A percentile compares a stretch with the other conserved stretches of the same genome.
phyloP scores from a whole-genome alignment of 495 filamentous ascomycete genomes.

The Trichoderma reesei region DNA sequence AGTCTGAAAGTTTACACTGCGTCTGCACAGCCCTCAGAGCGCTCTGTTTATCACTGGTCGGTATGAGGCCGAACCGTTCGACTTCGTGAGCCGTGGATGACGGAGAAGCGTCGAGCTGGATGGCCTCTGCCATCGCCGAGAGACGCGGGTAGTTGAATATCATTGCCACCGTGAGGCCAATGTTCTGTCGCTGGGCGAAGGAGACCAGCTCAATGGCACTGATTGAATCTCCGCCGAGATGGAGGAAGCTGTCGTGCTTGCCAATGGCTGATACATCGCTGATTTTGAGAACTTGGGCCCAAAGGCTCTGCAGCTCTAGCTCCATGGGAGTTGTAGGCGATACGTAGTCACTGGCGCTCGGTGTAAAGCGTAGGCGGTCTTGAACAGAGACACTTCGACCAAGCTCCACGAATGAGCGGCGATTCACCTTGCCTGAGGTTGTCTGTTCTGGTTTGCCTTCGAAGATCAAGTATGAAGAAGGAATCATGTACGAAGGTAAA shows the following conservation, averaged over 20 bases:
- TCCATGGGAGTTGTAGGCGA: neutral
- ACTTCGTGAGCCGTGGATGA: neutral
- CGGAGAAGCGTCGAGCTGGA: neutral
- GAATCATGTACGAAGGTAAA: slow-evolving; percentile 23
- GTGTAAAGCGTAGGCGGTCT: slow-evolving; percentile 17
- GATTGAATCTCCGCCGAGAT: slow-evolving; percentile 6
- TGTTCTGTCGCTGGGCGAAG: neutral
- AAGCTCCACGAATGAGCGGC: neutral
- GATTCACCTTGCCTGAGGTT: neutral
- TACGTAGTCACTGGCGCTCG: slow-evolving; percentile 15
- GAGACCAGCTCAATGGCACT: neutral
- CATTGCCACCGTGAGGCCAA: slow-evolving; percentile 4
- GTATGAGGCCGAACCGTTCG: neutral
- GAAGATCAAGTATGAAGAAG: slow-evolving; percentile 9
- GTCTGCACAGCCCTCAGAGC: neutral
- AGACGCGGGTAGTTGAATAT: slow-evolving; percentile 37
- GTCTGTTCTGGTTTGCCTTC: slow-evolving; percentile 3
- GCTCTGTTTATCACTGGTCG: neutral
- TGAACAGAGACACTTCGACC: neutral
- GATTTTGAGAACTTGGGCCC: neutral
- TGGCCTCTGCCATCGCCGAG: neutral
- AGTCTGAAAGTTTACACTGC: neutral
- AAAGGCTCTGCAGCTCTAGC: neutral
- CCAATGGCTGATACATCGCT: neutral
- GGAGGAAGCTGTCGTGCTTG: slow-evolving; percentile 4